Base-by-base conservation (phyloP, 2,329 filamentous ascomycete genomes). In the Leptographium radiaticola region DNA sequence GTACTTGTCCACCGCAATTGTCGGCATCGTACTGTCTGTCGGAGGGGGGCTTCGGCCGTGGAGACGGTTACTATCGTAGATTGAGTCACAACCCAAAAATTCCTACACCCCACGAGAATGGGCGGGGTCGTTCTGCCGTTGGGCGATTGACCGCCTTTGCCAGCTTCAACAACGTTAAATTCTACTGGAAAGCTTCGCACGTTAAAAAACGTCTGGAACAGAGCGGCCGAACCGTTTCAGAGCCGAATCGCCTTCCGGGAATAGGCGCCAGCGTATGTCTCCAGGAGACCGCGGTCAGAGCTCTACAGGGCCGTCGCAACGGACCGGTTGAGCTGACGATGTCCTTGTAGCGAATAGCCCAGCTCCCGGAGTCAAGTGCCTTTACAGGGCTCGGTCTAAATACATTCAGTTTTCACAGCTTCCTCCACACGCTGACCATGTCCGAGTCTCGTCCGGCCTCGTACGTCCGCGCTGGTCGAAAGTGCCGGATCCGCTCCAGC, bases 1-100 rank as follows among this genome's bases (percentile, higher is more conserved):
- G 65, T 89, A 90, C 76, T 97, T 98, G 76, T 97, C 87, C 63
- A 97, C 90, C 63, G 85, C 79, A 64, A 98, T 96, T 68, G 93
- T 98, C 72, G 93, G 93, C 93, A 60, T 60, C 20, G 40, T 43
- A 11, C 34, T 12, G n/a, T 49, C 12, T 39, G 15, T 49, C 31
- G 11, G 18, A 10, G 7, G 25, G 25, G 25, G 25, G 25, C 25
- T 25, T 25, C 25, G 25, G 25, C 25, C 25, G 25, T 25, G 25
- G 25, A 25, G 25, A 25, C 25, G 25, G 25, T 25, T 25, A 25
- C 25, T 25, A 25, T 33, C 12, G 30, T 33, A 10, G 20, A 47
- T 51, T 51, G 49, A 44, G 49, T 51, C 49, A 51, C 39, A 7
- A 39, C 38, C 38, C 49, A 44, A 51, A 51, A 51, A 18, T 51